Percentiles rank a stretch among this genome's conserved stretches.
These are phyloP conservation scores for Exophiala sp. DNA, from an alignment of 2,329 filamentous ascomycete genomes.

Conservation along the genomic window DNA sequence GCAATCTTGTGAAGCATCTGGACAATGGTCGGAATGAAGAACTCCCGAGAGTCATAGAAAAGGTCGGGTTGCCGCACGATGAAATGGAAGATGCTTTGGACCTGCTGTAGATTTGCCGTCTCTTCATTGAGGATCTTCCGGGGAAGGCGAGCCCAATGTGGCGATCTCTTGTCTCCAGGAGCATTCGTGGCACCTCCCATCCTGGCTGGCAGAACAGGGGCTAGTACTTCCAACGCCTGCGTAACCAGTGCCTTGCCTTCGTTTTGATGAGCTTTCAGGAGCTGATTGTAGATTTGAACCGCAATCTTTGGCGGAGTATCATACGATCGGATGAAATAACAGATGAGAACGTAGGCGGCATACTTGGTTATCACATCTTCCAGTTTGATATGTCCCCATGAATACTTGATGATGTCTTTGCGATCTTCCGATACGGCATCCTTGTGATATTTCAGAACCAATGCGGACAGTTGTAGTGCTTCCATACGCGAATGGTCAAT, in stretches of 20 bases:
- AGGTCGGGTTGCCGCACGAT: conserved; percentile 84
- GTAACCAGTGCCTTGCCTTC: conserved; percentile 88
- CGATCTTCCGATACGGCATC: conserved; percentile 80
- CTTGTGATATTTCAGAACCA: conserved; percentile 93
- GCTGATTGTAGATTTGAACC: conserved; percentile 85
- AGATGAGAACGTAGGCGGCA: conserved; percentile 91
- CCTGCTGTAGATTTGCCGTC: conserved; percentile 87
- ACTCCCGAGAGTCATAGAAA: conserved; percentile 91
- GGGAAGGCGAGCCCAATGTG: conserved; percentile 83
- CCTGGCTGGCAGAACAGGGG: conserved; percentile 85
- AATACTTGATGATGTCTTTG: conserved; percentile 98
- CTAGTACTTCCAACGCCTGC: conserved; percentile 87
- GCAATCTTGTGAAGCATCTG: conserved; percentile 84
- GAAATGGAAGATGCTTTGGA: conserved; percentile 97
- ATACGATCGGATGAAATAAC: conserved; percentile 95
- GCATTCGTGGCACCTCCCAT: conserved; percentile 51
- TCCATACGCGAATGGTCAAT: conserved; percentile 97
- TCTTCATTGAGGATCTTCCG: conserved; percentile 89
- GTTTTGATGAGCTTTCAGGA: conserved; percentile 88
- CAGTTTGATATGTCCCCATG: conserved; percentile 96
- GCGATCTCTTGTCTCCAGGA: conserved; percentile 63
- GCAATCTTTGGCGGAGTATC: conserved; percentile 96
- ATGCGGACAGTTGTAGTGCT: conserved; percentile 84
- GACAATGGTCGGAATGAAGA: conserved; percentile 83
- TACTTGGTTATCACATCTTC: conserved; percentile 99